phyloP scores from a whole-genome alignment of 257 asterid species.

The Buddleja alternifolia region DNA sequence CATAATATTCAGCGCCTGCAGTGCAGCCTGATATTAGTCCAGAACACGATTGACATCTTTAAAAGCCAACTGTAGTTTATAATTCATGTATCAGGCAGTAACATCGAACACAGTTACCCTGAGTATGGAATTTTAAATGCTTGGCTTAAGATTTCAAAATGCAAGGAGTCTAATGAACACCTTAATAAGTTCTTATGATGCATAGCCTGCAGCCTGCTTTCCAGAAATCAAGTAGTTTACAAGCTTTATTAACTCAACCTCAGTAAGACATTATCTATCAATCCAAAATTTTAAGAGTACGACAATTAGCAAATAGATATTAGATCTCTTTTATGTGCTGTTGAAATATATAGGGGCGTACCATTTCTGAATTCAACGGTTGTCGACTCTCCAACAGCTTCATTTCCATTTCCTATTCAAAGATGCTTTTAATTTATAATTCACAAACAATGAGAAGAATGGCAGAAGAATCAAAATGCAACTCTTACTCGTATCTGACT shows the following conservation, averaged over 20 bases:
- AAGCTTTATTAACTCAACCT: conserved; percentile 3
- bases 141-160: not conserved
- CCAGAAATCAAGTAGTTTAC: not conserved
- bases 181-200: not conserved
- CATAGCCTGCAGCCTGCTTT: not conserved
- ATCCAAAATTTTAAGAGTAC: conserved; percentile 18
- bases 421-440: conserved; percentile 24
- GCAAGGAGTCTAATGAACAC: not conserved
- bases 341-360: conserved; percentile 36
- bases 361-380: conserved; percentile 76
- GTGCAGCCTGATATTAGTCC: too few relatives aligned
- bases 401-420: conserved; percentile 82
- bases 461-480: conserved; percentile 25
- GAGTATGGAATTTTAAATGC: not conserved
- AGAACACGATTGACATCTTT: not conserved
- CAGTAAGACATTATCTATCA: not conserved
- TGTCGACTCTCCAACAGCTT: conserved; percentile 84
- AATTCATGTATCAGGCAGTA: conserved; percentile 7
- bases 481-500: conserved; percentile 77
- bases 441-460: conserved; percentile 15
- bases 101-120: not conserved
- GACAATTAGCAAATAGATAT: not conserved
- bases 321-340: not conserved
- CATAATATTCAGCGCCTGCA: too few relatives aligned
- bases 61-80: not conserved